Base-by-base conservation (phyloP, 108 stramenopile genomes). In the Pseudonitzschia multistriata region DNA sequence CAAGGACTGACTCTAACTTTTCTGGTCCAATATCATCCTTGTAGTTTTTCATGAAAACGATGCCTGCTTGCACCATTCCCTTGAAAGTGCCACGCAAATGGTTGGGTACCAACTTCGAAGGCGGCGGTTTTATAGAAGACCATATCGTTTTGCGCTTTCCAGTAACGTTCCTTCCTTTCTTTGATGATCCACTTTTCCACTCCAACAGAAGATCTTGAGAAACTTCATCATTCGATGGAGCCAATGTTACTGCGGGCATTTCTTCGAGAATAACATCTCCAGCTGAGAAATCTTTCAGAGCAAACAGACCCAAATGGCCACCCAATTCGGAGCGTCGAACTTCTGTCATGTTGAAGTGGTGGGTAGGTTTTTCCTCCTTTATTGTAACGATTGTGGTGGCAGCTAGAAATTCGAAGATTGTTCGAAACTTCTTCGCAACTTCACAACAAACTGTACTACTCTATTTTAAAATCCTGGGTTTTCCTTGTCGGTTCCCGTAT, bases 201-300 rank as follows among this genome's bases (percentile, higher is more conserved):
- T 59, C 69, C 17, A 14, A 25, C 21, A 31, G 34, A 40, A 78
- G 34, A 10, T 39, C 40, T 15, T 48, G 37, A 25, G 48, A 60
- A 49, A 62, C 64, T 22, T 78, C 66, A 28, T 42, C 60, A 21
- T 69, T 50, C 6, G 42, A 34, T 25, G 82, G 73, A 11, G 70
- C 68, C 48, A 93, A 64, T 37, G 48, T 52, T 2, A 81, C 48
- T 28, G 89, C 47, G 0, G 92, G 89, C 17, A 47, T 53, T 73
- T 92, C 89, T 52, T 72, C 47, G 19, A 94, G 69, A 66, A 94
- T 88, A 39, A 81, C 54, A 66, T 91, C 85, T 10, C 92, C 92
- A 50, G 68, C 66, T n/a, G 47, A 49, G 61, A 85, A 88, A 15
- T 74, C 72, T 28, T 73, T 56, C 2, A 86, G 81, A 6, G 88